Evolutionary conservation across 1,284 basidiomycete species (phyloP).

Genomic region (Rhodotorula sp.): DNA sequence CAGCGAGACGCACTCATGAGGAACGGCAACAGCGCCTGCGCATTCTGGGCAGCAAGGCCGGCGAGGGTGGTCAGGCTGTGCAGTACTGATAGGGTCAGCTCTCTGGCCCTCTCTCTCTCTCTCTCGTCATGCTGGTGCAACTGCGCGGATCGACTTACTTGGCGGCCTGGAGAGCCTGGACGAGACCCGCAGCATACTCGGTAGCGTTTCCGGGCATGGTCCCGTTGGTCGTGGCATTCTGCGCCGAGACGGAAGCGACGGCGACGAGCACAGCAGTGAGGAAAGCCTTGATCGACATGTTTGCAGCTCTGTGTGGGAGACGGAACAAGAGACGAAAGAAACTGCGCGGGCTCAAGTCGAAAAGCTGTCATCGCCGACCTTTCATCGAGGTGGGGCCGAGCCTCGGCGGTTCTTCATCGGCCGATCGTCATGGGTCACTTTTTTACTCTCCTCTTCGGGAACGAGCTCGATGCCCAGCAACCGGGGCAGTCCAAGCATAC

Average conservation of each 20-base stretch:
- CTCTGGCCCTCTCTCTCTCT: not conserved
- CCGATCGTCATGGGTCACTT: not conserved
- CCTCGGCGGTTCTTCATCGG: not conserved
- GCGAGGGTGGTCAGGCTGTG: slow-evolving; percentile 25
- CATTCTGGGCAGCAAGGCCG: slow-evolving; percentile 9
- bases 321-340: slow-evolving; percentile 51
- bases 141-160: slow-evolving; percentile 5
- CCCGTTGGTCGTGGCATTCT: not conserved
- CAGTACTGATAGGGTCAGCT: not conserved
- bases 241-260: not conserved
- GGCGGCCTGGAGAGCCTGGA: slow-evolving; percentile 16
- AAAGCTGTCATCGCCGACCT: too few species aligned
- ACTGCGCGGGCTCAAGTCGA: not conserved
- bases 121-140: not conserved
- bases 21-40: slow-evolving; percentile 17
- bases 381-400: not conserved
- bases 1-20: not conserved
- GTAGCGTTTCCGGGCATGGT: not conserved
- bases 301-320: slow-evolving; percentile 79
- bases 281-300: slow-evolving; percentile 71
- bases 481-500: too few species aligned
- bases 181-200: slow-evolving; percentile 16
- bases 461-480: too few species aligned
- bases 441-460: too few species aligned
- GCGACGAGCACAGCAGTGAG: slow-evolving; percentile 51